Evolutionary conservation across 148 eudicot species (phyloP).

Genomic region (Spergularia bocconei): DNA sequence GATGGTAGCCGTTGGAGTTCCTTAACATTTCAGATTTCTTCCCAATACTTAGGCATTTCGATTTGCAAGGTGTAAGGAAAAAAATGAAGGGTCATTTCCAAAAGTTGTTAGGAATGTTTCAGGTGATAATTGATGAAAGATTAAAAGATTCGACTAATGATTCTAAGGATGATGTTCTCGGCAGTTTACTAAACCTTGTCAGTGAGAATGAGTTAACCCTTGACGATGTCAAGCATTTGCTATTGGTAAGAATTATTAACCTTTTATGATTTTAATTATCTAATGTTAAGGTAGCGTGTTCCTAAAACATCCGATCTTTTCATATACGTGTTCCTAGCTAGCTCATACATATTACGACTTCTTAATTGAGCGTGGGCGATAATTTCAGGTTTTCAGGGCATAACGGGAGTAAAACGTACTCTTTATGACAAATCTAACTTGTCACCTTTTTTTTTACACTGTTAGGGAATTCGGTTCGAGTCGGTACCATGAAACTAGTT

Average conservation of each 20-base stretch:
- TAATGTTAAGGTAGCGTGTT: background rate
- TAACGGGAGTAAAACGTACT: too few relatives aligned
- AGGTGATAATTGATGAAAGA: slow-evolving; percentile 21
- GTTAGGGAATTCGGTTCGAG: too few relatives aligned
- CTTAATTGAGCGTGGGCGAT: too few relatives aligned
- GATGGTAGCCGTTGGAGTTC: slow-evolving; percentile 3
- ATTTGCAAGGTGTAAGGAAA: slow-evolving; percentile 24
- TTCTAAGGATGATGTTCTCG: slow-evolving; percentile 25
- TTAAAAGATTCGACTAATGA: slow-evolving; percentile 1
- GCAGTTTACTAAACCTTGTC: slow-evolving; percentile 20
- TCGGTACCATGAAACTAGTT: too few relatives aligned
- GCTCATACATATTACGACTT: too few relatives aligned
- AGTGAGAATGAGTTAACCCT: slow-evolving; percentile 20
- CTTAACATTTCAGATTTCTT: slow-evolving; percentile 27
- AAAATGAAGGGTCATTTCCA: background rate
- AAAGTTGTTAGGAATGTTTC: slow-evolving; percentile 13
- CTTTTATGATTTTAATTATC: too few relatives aligned
- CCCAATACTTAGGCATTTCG: slow-evolving; percentile 13
- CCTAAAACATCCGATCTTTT: background rate
- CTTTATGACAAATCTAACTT: too few relatives aligned
- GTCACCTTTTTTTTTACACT: too few relatives aligned
- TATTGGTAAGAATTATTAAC: slow-evolving; percentile 17
- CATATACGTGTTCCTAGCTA: too few relatives aligned
- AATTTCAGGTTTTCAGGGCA: too few relatives aligned
- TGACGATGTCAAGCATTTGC: slow-evolving; percentile 32